These are phyloP conservation scores for Claviceps capensis DNA, from an alignment of 2,329 filamentous ascomycete species.

Conservation along the genomic window DNA sequence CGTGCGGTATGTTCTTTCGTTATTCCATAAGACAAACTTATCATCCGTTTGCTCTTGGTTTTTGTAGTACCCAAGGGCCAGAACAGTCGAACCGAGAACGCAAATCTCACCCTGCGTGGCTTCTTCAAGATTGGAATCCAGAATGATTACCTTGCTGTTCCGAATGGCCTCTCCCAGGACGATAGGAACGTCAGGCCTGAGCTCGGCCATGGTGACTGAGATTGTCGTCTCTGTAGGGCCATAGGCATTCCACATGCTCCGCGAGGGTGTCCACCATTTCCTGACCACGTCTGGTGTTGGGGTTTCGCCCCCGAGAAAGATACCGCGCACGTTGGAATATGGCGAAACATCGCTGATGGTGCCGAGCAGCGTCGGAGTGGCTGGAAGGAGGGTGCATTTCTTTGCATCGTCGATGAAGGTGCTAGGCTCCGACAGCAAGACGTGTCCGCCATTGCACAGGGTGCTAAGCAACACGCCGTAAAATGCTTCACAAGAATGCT, in stretches of 20 bases:
- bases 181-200: neutral
- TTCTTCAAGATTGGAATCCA: neutral
- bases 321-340: slow-evolving; percentile 1
- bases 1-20: slow-evolving; percentile 19
- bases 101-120: slow-evolving; percentile 7
- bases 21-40: slow-evolving; percentile 9
- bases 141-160: neutral
- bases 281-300: slow-evolving; percentile 3
- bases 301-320: slow-evolving; percentile 8
- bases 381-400: slow-evolving; percentile 1
- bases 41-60: slow-evolving; percentile 8
- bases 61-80: slow-evolving; percentile 24
- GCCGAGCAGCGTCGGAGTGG: slow-evolving; percentile 9
- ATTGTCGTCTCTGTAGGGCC: slow-evolving; percentile 10
- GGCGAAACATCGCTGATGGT: neutral
- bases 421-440: neutral
- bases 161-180: neutral
- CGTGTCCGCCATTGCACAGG: slow-evolving; percentile 4
- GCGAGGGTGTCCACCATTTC: slow-evolving; percentile 2
- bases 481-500: slow-evolving; percentile 5
- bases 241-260: slow-evolving; percentile 9
- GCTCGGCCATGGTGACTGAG: slow-evolving; percentile 6
- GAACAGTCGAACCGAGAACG: slow-evolving; percentile 22
- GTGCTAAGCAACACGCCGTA: slow-evolving; percentile 6
- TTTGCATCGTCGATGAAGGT: slow-evolving; percentile 3